These are phyloP conservation scores for Citrullus colocynthis DNA, from an alignment of 306 rosid genomes.

Conservation along the genomic window DNA sequence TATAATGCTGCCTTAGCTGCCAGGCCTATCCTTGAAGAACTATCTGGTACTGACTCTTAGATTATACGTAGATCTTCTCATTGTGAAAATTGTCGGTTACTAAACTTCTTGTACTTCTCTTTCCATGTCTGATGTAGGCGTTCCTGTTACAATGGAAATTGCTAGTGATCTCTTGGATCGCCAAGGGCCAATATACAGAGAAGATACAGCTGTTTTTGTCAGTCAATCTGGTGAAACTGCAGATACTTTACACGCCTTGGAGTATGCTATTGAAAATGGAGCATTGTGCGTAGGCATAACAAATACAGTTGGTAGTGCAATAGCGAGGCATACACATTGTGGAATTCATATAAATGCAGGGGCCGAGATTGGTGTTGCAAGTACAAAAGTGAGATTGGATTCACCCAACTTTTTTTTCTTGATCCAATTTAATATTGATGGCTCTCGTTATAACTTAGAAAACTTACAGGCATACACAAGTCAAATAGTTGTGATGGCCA, in stretches of 20 bases:
- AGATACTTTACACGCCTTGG: constrained; percentile 78
- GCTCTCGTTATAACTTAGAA: not conserved
- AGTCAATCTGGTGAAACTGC: constrained; percentile 99
- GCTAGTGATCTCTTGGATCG: constrained; percentile 97
- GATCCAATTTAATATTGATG: constrained; percentile 2
- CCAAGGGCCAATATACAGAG: constrained; percentile 90
- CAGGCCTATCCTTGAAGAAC: constrained; percentile 96
- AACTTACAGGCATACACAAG: constrained; percentile 80
- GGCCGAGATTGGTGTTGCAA: constrained; percentile 96
- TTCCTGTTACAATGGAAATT: constrained; percentile 97
- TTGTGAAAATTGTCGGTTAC: not conserved
- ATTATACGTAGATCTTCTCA: constrained; percentile 9
- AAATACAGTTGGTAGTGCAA: constrained; percentile 86
- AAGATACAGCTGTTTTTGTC: constrained; percentile 93
- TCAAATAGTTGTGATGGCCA: constrained; percentile 97
- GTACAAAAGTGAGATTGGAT: constrained; percentile 72
- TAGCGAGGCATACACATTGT: constrained; percentile 91
- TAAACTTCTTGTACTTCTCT: not conserved
- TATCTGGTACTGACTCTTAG: constrained; percentile 56
- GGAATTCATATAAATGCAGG: constrained; percentile 99
- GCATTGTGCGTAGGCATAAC: constrained; percentile 96
- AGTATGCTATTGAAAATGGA: constrained; percentile 89
- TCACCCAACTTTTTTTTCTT: constrained; percentile 10
- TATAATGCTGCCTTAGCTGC: constrained; percentile 98
- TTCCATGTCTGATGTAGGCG: constrained; percentile 37